Base-by-base conservation (phyloP, 1,139 yeast genomes). In the Protomyces arabidopsidicola region DNA sequence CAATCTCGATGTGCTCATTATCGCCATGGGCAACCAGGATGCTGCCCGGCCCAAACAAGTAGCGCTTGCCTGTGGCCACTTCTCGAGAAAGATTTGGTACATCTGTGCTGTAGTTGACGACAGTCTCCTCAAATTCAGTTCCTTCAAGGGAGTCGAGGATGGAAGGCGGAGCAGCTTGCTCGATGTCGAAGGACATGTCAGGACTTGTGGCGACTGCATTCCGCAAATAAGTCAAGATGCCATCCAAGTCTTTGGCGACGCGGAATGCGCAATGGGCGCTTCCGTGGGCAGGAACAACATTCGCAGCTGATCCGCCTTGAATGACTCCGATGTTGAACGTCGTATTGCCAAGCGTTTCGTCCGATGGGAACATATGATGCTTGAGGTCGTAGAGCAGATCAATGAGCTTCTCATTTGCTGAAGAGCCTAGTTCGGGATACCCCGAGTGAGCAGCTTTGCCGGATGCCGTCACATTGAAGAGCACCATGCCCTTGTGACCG, bases 1-100 rank as follows among this genome's bases (percentile, higher is more conserved):
- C 71, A 45, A 81, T 75, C 8, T 80, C 79, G 36, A 86, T 82
- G 69, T 75, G 80, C 73, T 86, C 91, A 65, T 82, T 73, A 65
- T 79, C 86, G 2, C 85, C 81, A 70, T 86, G 90, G 0, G 90
- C 90, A 42, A 83, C 84, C 45, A 78, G 78, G 65, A 86, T 85
- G 1, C 84, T 75, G 0, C 90, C 91, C 0, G 90, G 88, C 0
- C 90, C 91, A 70, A 84, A 86, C 38, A 86, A 74, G 69, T 82
- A 85, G 68, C 84, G 75, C 38, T 76, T 75, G n/a, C 75, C 74
- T 53, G 70, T 68, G 2, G 77, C 76, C 2, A 60, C 58, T 14
- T 53, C 50, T n/a, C 58, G 53, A 5, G 63, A 60, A 54, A 62
- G 45, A 55, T 82, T 79, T 2, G 89, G 88, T 61, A 86, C 79